A percentile compares a stretch with the other conserved stretches of the same genome.
Evolutionary conservation across 106 monocot species (phyloP).

Genomic region (Allium fistulosum): DNA sequence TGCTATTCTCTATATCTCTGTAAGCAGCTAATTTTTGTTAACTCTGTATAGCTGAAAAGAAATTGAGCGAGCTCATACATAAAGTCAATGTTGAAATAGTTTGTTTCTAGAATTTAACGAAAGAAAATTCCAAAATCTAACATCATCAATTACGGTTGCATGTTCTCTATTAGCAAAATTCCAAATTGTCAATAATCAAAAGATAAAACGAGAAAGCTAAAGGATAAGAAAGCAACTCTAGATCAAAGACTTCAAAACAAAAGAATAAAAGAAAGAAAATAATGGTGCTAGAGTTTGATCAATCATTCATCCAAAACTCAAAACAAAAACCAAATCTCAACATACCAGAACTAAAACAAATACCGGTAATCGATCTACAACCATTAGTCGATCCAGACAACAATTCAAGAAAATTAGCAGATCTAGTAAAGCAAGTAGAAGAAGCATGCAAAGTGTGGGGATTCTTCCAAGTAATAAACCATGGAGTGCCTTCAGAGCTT

Average conservation of each 20-base stretch:
- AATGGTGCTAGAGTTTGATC: constrained; percentile 30
- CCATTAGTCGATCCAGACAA: constrained; percentile 7
- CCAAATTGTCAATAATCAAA: no score
- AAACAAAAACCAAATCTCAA: constrained; percentile 56
- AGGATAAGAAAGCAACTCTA: no score
- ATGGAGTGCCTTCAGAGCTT: constrained; percentile 34
- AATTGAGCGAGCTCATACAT: no score
- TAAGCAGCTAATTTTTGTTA: no score
- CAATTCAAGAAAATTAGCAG: background rate
- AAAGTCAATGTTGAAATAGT: no score
- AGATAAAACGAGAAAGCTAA: no score
- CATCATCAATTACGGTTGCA: no score
- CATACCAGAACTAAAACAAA: constrained; percentile 30
- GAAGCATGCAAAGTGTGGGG: constrained; percentile 58
- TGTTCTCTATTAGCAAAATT: no score
- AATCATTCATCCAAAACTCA: constrained; percentile 46
- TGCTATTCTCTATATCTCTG: no score
- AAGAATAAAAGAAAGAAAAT: background rate
- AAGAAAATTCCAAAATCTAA: no score
- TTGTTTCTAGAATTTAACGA: no score
- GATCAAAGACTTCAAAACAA: background rate
- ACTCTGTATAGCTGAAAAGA: no score
- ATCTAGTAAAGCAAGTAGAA: constrained; percentile 31
- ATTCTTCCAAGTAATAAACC: constrained; percentile 75
- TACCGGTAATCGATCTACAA: constrained; percentile 44